phyloP scores from a whole-genome alignment of 129 eudicot genomes.

The Lactuca sativa region DNA sequence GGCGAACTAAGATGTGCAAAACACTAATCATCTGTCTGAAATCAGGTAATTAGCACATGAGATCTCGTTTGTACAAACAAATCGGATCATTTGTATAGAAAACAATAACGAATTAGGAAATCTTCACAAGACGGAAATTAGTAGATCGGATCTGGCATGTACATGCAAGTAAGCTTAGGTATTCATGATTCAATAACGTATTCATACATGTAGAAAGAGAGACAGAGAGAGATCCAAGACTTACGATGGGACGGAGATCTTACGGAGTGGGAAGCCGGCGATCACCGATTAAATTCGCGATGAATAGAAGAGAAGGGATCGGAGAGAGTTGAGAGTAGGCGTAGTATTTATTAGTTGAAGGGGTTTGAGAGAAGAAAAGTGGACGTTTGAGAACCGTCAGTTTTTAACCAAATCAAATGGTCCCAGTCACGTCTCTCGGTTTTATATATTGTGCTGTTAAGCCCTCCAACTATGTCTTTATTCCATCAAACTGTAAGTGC shows the following conservation, averaged over 20 bases:
- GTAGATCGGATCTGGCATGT: constrained; percentile 1
- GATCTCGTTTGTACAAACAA: background rate
- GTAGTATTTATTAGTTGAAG: background rate
- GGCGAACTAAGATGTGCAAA: background rate
- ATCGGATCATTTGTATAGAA: background rate
- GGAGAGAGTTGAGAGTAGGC: background rate
- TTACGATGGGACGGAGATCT: constrained; percentile 4
- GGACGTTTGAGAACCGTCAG: constrained; percentile 9
- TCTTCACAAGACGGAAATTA: background rate
- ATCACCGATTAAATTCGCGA: background rate
- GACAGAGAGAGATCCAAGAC: background rate
- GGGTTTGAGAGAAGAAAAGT: background rate
- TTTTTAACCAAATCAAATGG: background rate
- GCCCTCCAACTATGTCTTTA: background rate
- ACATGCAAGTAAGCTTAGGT: background rate
- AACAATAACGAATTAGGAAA: constrained; percentile 1
- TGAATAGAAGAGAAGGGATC: background rate
- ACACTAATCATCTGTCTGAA: background rate
- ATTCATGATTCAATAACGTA: background rate
- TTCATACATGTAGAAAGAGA: background rate
- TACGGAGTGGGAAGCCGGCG: background rate
- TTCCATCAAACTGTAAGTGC: no score
- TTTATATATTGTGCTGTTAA: background rate
- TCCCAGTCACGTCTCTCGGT: background rate
- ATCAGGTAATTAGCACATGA: background rate